phyloP scores from a whole-genome alignment of 495 filamentous ascomycete species.

The Saxophila tyrrhenica region DNA sequence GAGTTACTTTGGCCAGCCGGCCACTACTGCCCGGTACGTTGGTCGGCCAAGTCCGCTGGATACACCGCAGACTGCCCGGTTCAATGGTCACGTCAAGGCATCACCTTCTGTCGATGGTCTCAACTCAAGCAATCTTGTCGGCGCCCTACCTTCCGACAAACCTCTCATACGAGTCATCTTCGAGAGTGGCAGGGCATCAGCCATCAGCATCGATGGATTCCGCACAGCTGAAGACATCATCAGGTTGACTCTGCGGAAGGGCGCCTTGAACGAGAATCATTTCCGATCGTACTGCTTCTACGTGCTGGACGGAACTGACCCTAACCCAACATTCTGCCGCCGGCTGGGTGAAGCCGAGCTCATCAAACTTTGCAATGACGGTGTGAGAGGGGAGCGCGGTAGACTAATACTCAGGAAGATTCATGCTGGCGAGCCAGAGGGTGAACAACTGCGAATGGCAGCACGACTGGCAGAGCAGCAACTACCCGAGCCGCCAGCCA shows the following conservation, averaged over 20 bases:
- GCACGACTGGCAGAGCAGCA: slow-evolving; percentile 77
- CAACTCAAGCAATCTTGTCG: slow-evolving; percentile 46
- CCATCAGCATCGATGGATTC: slow-evolving; percentile 79
- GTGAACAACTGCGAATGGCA: slow-evolving; percentile 67
- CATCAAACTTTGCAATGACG: slow-evolving; percentile 69
- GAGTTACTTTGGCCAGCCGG: slow-evolving; percentile 41
- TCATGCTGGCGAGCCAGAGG: slow-evolving; percentile 72
- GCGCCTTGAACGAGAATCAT: slow-evolving; percentile 40
- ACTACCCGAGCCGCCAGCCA: slow-evolving; percentile 41
- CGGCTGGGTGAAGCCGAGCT: slow-evolving; percentile 74
- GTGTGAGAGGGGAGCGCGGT: slow-evolving; percentile 65
- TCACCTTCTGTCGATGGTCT: slow-evolving; percentile 69
- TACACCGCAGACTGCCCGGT: slow-evolving; percentile 33
- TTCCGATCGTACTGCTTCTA: slow-evolving; percentile 38
- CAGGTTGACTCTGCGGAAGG: slow-evolving; percentile 70
- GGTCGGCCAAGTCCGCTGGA: slow-evolving; percentile 20
- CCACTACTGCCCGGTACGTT: neutral
- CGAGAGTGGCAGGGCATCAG: slow-evolving; percentile 72
- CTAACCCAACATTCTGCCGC: slow-evolving; percentile 64
- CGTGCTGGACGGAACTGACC: slow-evolving; percentile 64
- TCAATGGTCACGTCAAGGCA: slow-evolving; percentile 42
- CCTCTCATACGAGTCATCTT: slow-evolving; percentile 82
- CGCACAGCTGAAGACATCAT: slow-evolving; percentile 86
- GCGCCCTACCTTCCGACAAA: slow-evolving; percentile 63
- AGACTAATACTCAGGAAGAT: slow-evolving; percentile 84